Percentiles rank a stretch among this genome's conserved stretches.
These are phyloP conservation scores for Beta vulgaris DNA, from an alignment of 148 eudicot genomes.

Conservation along the genomic window DNA sequence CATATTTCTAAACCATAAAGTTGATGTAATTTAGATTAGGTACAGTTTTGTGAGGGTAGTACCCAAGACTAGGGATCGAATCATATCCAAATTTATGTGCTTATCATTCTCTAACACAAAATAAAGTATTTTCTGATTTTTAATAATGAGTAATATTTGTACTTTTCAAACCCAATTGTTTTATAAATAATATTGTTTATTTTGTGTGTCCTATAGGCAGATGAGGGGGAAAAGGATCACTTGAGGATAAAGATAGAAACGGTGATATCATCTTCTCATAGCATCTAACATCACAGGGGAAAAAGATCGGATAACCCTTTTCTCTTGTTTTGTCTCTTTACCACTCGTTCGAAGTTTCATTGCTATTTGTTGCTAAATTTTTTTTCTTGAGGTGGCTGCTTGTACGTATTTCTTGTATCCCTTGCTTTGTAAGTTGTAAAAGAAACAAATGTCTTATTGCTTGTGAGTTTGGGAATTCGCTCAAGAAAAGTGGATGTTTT, in stretches of 20 bases:
- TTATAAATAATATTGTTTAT: background rate
- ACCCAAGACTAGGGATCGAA: no score
- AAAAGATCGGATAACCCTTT: no score
- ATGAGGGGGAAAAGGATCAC: slow-evolving; percentile 23
- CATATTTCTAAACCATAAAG: no score
- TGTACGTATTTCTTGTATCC: background rate
- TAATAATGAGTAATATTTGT: no score
- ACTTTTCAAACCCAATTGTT: no score
- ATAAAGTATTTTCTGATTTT: no score
- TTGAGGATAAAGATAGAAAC: slow-evolving; percentile 19
- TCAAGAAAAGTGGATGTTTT: background rate
- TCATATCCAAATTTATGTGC: no score
- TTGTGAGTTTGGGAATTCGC: background rate
- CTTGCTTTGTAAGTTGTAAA: background rate
- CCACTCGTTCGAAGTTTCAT: background rate
- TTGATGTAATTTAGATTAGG: no score
- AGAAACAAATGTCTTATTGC: background rate
- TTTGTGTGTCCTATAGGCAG: slow-evolving; percentile 5
- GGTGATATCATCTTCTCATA: slow-evolving; percentile 13
- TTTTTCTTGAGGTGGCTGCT: background rate
- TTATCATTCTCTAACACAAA: no score
- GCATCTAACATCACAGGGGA: background rate
- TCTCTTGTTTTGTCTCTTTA: background rate
- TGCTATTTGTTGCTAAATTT: slow-evolving; percentile 6
- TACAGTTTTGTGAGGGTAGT: no score